phyloP scores from a whole-genome alignment of 2,329 filamentous ascomycete genomes.

The Atkinsonella texensis region DNA sequence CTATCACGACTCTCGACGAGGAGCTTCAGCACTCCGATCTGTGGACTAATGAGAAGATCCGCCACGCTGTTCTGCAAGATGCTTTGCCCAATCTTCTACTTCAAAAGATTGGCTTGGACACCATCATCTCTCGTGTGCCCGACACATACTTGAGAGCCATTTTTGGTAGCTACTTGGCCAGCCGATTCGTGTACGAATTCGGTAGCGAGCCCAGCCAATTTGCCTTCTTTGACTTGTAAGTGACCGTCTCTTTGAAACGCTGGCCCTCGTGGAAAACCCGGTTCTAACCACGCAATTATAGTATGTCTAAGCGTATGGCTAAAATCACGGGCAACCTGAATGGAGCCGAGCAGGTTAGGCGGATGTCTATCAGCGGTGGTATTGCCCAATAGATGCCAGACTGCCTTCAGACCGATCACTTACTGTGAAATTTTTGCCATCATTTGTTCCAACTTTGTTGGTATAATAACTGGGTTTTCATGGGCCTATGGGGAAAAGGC shows the following conservation, averaged over 20 bases:
- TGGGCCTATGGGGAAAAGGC: background rate
- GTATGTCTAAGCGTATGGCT: conserved; percentile 55
- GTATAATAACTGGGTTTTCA: background rate
- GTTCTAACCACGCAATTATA: conserved; percentile 16
- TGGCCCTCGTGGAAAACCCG: background rate
- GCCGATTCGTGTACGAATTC: conserved; percentile 91
- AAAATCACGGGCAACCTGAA: conserved; percentile 21
- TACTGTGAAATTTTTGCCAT: background rate
- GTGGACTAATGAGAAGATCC: conserved; percentile 73
- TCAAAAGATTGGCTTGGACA: conserved; percentile 82
- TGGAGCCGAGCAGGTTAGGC: conserved; percentile 17
- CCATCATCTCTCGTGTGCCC: conserved; percentile 75
- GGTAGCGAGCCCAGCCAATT: conserved; percentile 90
- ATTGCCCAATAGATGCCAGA: background rate
- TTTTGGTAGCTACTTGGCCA: conserved; percentile 91
- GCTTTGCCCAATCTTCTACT: conserved; percentile 76
- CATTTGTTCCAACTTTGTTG: background rate
- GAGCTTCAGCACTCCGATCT: conserved; percentile 88
- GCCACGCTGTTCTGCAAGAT: conserved; percentile 67
- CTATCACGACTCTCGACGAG: conserved; percentile 94
- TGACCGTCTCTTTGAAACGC: conserved; percentile 15
- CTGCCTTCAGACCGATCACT: background rate
- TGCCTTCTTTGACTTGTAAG: conserved; percentile 96
- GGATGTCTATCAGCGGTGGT: conserved; percentile 13
- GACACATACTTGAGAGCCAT: conserved; percentile 88